These are phyloP conservation scores for Nemophila menziesii DNA, from an alignment of 257 asterid species.

Conservation along the genomic window DNA sequence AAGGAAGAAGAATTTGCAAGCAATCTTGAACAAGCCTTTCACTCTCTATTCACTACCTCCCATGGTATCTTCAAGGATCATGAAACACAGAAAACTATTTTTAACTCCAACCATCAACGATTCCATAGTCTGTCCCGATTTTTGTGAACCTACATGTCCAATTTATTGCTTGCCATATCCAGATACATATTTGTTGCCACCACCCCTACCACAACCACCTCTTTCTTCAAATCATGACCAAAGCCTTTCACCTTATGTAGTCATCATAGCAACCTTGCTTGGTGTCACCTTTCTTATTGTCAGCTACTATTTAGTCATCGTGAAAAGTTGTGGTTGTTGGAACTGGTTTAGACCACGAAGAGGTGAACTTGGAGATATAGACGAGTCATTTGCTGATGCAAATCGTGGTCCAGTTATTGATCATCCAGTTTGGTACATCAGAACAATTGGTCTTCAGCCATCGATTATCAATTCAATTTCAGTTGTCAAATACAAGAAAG, in stretches of 20 bases:
- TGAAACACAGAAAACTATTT: constrained; percentile 15
- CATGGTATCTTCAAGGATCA: background rate
- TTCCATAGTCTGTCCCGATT: constrained; percentile 11
- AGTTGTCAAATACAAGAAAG: constrained; percentile 20
- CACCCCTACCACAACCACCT: background rate
- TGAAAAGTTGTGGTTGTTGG: constrained; percentile 12
- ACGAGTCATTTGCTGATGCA: constrained; percentile 19
- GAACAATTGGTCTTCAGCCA: constrained; percentile 28
- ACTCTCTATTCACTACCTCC: background rate
- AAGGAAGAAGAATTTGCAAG: background rate
- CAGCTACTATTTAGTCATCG: constrained; percentile 15
- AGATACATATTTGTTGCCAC: background rate
- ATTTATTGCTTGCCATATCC: constrained; percentile 10
- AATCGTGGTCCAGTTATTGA: constrained; percentile 18
- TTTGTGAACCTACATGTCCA: constrained; percentile 18
- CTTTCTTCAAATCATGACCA: background rate
- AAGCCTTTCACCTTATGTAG: constrained; percentile 7
- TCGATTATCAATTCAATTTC: constrained; percentile 23
- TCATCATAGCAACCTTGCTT: constrained; percentile 15
- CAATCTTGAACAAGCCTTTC: background rate
- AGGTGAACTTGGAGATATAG: background rate
- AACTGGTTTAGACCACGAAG: constrained; percentile 7
- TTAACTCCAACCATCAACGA: constrained; percentile 7
- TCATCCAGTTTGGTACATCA: constrained; percentile 36
- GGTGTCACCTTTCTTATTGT: constrained; percentile 14